phyloP scores from a whole-genome alignment of 164 flowering plant genomes.

The Magnolia changhungtana region DNA sequence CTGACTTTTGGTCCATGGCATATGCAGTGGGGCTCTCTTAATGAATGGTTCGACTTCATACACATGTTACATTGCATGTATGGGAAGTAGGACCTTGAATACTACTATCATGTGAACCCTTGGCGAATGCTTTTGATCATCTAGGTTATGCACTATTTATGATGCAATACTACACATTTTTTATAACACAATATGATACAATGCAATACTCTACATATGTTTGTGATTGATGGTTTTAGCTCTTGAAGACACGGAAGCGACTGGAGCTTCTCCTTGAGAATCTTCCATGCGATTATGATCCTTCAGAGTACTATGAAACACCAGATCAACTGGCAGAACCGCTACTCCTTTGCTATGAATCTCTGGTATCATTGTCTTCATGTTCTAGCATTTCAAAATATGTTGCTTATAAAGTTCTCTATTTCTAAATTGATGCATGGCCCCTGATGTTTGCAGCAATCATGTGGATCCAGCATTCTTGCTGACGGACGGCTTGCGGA shows the following conservation, averaged over 20 bases:
- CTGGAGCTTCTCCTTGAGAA: constrained; percentile 84
- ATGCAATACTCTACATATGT: neutral
- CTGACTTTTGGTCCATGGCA: no score
- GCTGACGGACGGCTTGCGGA: constrained; percentile 96
- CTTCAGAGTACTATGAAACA: constrained; percentile 76
- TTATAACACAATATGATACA: neutral
- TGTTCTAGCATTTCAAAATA: neutral
- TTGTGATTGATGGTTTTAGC: constrained; percentile 37
- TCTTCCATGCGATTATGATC: constrained; percentile 80
- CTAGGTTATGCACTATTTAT: neutral
- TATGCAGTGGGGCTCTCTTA: no score
- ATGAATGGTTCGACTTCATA: no score
- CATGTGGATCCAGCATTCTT: constrained; percentile 74
- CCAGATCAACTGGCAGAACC: constrained; percentile 77
- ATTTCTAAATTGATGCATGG: neutral
- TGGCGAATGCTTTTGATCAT: no score
- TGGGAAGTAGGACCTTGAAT: no score
- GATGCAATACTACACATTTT: neutral
- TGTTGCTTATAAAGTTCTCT: neutral
- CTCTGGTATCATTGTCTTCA: constrained; percentile 54
- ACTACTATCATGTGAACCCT: no score
- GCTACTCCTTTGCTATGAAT: constrained; percentile 76
- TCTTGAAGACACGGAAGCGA: constrained; percentile 60
- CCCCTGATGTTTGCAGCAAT: constrained; percentile 54
- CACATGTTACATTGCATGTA: no score